Evolutionary conservation across 2,329 filamentous ascomycete genomes (phyloP).

Genomic region (Fusarium sp.): DNA sequence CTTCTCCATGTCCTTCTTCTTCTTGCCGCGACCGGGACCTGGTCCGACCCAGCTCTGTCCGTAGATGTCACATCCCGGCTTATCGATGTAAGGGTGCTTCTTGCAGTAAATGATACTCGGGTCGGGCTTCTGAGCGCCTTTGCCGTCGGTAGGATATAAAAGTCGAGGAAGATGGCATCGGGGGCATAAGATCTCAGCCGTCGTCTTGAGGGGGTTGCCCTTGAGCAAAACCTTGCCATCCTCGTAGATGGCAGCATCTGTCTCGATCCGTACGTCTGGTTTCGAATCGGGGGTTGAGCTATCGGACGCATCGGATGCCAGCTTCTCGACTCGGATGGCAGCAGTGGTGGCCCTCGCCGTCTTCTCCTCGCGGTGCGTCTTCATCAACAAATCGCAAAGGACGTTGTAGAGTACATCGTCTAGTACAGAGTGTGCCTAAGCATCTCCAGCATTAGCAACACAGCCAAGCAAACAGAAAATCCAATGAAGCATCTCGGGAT

Average conservation of each 20-base stretch:
- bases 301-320: constrained; percentile 67
- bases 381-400: constrained; percentile 78
- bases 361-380: constrained; percentile 84
- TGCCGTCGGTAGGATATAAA: constrained; percentile 78
- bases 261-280: constrained; percentile 70
- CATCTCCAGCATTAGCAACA: constrained; percentile 30
- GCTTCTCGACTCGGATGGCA: constrained; percentile 72
- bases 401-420: constrained; percentile 83
- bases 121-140: constrained; percentile 73
- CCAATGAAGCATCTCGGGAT: constrained; percentile 13
- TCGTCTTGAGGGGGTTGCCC: constrained; percentile 78
- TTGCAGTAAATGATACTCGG: constrained; percentile 82
- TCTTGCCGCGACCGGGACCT: constrained; percentile 77
- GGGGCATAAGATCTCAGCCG: constrained; percentile 77
- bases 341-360: constrained; percentile 75
- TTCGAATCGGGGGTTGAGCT: constrained; percentile 64
- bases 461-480: neutral
- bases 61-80: constrained; percentile 83
- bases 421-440: constrained; percentile 73
- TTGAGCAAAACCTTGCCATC: constrained; percentile 76
- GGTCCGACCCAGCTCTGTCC: constrained; percentile 84
- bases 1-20: constrained; percentile 82
- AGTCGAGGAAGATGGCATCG: constrained; percentile 80
- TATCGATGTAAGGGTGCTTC: constrained; percentile 80
- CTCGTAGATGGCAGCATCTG: constrained; percentile 76